Base-by-base conservation (phyloP, 305 asterid genomes). In the Stenogyne calaminthoides region DNA sequence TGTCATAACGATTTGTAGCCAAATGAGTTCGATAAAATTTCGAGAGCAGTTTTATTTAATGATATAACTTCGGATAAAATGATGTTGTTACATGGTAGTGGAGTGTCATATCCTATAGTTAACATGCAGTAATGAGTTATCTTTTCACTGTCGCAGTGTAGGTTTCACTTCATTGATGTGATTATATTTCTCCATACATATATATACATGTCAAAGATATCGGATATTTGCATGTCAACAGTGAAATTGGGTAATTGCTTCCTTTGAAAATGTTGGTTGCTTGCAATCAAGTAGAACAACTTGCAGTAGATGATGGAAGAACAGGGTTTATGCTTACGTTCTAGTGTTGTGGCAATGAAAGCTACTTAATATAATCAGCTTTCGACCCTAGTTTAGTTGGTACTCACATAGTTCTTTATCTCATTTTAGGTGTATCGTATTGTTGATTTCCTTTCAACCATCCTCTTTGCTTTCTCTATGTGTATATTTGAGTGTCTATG, bases 291-390 rank as follows among this genome's bases (percentile, higher is more conserved):
- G n/a, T n/a, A 52, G 29, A 47, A 22, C 71, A 40, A 46, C 51
- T 71, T 61, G 36, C 40, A 4, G 32, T 39, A 8, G 64, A 18
- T 51, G 37, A 63, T 63, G 40, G 64, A 44, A 70, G 20, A 55
- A 16, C 32, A 19, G 10, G 18, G 46, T 22, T n/a, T 52, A 25
- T 15, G 4, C 42, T 51, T 56, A 19, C 42, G 3, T 76, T 69
- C 67, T 56, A 10, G 2, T 18, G 8, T 7, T 14, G 73, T 22
- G 19, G 14, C 47, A 64, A 22, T 19, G 64, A 72, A 76, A 9
- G 29, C 39, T 29, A 32, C 55, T 32, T 54, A 4, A 67, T 55
- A 18, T 44, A 34, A 76, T 34, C 20, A 64, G 70, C 36, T 65
- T 55, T 32, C 20, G 19, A 34, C 36, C 76, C 22, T 16, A n/a